Base-by-base conservation (phyloP, 1,284 basidiomycete species). In the Austropuccinia psidii region DNA sequence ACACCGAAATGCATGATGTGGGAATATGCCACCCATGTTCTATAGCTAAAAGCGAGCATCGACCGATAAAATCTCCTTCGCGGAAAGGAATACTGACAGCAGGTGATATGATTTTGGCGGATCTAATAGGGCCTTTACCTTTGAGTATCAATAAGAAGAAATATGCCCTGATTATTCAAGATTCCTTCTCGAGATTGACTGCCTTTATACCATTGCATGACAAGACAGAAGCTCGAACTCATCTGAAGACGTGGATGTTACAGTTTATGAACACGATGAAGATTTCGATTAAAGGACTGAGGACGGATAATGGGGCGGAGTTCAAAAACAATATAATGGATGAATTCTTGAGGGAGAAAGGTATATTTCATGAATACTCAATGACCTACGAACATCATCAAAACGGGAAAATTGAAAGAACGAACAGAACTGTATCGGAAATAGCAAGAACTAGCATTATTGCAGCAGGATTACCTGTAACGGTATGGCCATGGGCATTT, bases 321-420 rank as follows among this genome's bases (percentile, higher is more conserved):
- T 47, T 65, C 3, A n/a, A 24, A 3, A 43, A 17, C 4, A 65
- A 65, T 1, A 13, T 6, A 0, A 35, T 65, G 6, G 11, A 45
- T 0, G 11, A 13, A 13, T 65, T 65, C 24, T 45, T 65, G 5
- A 24, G 27, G 7, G 13, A 50, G n/a, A 52, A 66, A 11, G 13
- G 35, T 6, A 66, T 66, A 8, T 24, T 13, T 4, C 47, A 50
- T 31, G 27, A 66, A 52, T 19, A 49, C 24, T 33, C 45, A 6
- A 21, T 66, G 9, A 29, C 29, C 1, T 66, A 66, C 27, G 24
- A 66, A 24, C 47, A 66, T 15, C 45, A 66, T 27, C 64, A 66
- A 41, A 66, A 66, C 24, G 47, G 62, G 5, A 52, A 31, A 29
- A 47, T 65, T 5, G 62, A 65, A 37, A 2, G 62, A 19, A 49